Conservation (phyloP, 2,329 filamentous ascomycete genomes). For the Fusarium clavum region DNA sequence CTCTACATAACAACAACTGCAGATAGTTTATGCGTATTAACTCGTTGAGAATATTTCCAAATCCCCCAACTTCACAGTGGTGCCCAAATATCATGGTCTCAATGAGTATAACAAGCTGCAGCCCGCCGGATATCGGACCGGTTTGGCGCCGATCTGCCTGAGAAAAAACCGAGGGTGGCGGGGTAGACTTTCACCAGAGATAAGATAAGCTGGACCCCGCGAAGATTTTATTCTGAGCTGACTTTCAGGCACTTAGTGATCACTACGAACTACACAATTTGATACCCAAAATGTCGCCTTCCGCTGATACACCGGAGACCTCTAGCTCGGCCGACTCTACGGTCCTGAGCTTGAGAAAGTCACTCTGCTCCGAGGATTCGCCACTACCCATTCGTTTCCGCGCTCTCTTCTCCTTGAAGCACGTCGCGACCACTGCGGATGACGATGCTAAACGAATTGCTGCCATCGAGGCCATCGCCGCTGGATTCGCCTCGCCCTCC, state of each 20-base stretch:
- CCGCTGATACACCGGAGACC: conserved; percentile 38
- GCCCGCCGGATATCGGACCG: conserved; percentile 18
- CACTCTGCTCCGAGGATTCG: conserved; percentile 81
- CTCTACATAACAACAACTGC: neutral
- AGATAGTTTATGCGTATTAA: neutral
- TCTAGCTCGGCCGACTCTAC: conserved; percentile 54
- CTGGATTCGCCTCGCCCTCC: conserved; percentile 84
- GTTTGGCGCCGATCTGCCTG: neutral
- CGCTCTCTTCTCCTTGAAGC: conserved; percentile 96
- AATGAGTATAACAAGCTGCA: neutral
- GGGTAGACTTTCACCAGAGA: conserved; percentile 30
- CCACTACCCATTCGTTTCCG: conserved; percentile 92
- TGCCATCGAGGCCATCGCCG: conserved; percentile 84
- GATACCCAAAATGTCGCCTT: conserved; percentile 44
- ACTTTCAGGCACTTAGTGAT: conserved; percentile 22
- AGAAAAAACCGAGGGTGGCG: conserved; percentile 21
- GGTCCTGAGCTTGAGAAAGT: conserved; percentile 75
- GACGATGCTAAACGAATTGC: conserved; percentile 67
- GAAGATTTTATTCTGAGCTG: conserved; percentile 51
- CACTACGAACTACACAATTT: conserved; percentile 19
- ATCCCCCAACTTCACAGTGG: neutral
- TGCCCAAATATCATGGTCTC: neutral
- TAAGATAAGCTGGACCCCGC: conserved; percentile 49
- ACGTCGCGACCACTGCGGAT: conserved; percentile 78
- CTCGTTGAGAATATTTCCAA: neutral